These are phyloP conservation scores for Exophiala aquamarina DNA, from an alignment of 2,329 filamentous ascomycete genomes.

Conservation along the genomic window DNA sequence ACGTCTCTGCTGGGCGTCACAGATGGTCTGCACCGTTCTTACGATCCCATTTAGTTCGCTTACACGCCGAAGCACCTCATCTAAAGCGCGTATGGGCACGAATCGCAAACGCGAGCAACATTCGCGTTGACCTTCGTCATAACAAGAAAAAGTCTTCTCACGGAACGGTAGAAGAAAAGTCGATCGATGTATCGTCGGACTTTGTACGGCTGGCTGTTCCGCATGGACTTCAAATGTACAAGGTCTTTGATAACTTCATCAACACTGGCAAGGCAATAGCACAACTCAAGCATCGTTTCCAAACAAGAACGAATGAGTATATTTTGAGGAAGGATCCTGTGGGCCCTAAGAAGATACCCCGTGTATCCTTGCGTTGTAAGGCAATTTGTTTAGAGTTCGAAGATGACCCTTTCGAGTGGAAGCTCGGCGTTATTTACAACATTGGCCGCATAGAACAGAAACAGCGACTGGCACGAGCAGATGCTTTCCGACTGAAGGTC, in stretches of 20 bases:
- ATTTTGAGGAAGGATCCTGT: conserved; percentile 83
- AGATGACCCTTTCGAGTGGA: conserved; percentile 97
- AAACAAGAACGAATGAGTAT: conserved; percentile 83
- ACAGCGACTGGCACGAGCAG: conserved; percentile 84
- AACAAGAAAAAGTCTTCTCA: conserved; percentile 67
- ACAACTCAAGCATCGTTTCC: conserved; percentile 91
- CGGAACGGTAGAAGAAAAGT: conserved; percentile 68
- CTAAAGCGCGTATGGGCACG: conserved; percentile 84
- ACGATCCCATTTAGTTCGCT: conserved; percentile 71
- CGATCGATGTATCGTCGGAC: conserved; percentile 80
- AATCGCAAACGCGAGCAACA: conserved; percentile 76
- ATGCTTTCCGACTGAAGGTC: conserved; percentile 83
- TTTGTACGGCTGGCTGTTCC: conserved; percentile 86
- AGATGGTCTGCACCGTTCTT: conserved; percentile 84
- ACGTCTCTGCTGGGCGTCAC: conserved; percentile 78
- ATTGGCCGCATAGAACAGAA: conserved; percentile 85
- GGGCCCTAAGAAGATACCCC: conserved; percentile 81
- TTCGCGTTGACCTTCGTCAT: conserved; percentile 78
- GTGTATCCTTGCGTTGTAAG: conserved; percentile 76
- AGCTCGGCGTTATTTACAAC: conserved; percentile 89
- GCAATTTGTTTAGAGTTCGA: conserved; percentile 89
- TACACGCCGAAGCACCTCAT: conserved; percentile 84
- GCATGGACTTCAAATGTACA: conserved; percentile 85
- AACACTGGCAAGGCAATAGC: conserved; percentile 84
- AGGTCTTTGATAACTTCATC: conserved; percentile 88